Base-by-base conservation (phyloP, 140 eudicot genomes). In the Senecio squalidus region DNA sequence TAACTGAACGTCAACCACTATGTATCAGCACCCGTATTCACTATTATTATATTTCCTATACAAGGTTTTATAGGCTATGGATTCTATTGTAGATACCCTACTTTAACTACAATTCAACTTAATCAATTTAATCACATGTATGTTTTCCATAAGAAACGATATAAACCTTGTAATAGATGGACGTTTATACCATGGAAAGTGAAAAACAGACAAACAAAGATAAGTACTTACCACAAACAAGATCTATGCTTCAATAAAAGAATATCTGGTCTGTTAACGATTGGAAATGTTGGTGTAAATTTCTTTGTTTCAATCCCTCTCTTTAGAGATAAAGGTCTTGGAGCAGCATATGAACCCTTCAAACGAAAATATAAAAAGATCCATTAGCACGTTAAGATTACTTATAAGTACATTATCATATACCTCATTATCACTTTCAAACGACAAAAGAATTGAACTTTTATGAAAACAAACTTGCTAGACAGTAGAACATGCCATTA, bases 291-390 rank as follows among this genome's bases (percentile, higher is more conserved):
- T 49, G 40, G 66, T 55, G 64, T 56, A 50, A 76, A 65, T 5
- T 60, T 72, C 58, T 70, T 75, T n/a, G 79, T 55, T 67, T 71
- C 76, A 26, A 73, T 58, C 54, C 72, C 79, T 58, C 70, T 84
- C 75, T 55, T 79, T 78, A 79, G 58, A 27, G 70, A 60, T 76
- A 79, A 65, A 66, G 77, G 76, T 67, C 78, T 79, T 11, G 71
- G 66, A 58, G 77, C 76, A 46, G 79, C 81, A 84, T 67, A 81
- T 67, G 86, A 81, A 81, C 91, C 94, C 96, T 88, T 64, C 71
- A 71, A 73, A 78, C 5, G 23, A 50, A 47, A 50, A 48, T 54
- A 69, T 30, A 1, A 39, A 6, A 75, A 68, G 16, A 60, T 24
- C 9, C 33, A 34, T 62, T 49, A 34, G 47, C 21, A 21, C 3